Conservation (phyloP, 108 stramenopile genomes). For the Nitzschia sp. region DNA sequence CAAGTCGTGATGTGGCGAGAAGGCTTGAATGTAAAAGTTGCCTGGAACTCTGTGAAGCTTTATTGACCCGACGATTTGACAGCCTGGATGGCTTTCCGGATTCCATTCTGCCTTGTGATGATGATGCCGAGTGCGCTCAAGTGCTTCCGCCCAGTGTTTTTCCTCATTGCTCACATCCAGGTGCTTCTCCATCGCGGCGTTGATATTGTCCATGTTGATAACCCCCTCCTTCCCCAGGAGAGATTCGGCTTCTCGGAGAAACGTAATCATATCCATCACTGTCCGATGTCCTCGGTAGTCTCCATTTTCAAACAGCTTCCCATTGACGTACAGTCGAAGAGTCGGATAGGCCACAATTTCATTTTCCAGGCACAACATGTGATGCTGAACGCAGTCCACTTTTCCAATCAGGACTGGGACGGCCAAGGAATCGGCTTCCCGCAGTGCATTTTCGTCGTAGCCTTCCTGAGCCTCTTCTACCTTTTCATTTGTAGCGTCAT, state of each 20-base stretch:
- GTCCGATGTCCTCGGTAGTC: conserved; percentile 89
- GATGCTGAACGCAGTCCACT: conserved; percentile 84
- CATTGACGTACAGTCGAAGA: conserved; percentile 79
- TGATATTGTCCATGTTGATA: conserved; percentile 26
- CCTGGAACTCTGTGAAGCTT: conserved; percentile 92
- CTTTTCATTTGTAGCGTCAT: conserved; percentile 46
- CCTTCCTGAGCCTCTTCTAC: conserved; percentile 41
- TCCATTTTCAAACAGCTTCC: conserved; percentile 39
- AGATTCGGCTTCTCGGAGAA: conserved; percentile 46
- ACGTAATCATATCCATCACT: conserved; percentile 73
- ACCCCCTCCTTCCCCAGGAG: conserved; percentile 31
- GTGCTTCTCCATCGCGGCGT: conserved; percentile 38
- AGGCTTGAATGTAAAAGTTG: conserved; percentile 92
- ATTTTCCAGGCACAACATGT: conserved; percentile 73
- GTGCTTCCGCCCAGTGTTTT: conserved; percentile 58
- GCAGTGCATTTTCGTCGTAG: conserved; percentile 61
- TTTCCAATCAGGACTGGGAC: conserved; percentile 75
- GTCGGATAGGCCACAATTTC: conserved; percentile 90
- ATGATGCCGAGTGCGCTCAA: conserved; percentile 35
- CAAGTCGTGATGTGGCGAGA: conserved; percentile 82
- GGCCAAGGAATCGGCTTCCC: conserved; percentile 54
- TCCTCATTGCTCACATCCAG: conserved; percentile 53
- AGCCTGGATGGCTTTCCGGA: conserved; percentile 75
- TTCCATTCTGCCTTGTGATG: conserved; percentile 25
- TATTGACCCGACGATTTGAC: conserved; percentile 66